phyloP scores from a whole-genome alignment of 2,329 filamentous ascomycete species.

The Sclerotinia subarctica region DNA sequence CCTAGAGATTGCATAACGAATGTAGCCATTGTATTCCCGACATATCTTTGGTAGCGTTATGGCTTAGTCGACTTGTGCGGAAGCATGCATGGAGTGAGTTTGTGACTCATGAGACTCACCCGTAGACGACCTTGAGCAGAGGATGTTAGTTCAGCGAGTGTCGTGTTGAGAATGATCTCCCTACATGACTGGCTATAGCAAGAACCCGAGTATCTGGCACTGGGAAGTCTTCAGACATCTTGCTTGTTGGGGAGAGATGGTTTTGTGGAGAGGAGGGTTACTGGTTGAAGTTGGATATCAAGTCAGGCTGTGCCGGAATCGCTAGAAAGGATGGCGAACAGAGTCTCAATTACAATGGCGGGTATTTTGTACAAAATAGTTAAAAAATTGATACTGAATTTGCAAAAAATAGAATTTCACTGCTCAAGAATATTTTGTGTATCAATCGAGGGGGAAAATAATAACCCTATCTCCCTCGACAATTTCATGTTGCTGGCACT shows the following conservation, averaged over 20 bases:
- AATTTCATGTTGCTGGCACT: background rate
- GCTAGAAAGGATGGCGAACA: background rate
- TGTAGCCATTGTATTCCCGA: conserved; percentile 95
- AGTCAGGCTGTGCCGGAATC: background rate
- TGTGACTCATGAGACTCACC: conserved; percentile 51
- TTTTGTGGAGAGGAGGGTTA: background rate
- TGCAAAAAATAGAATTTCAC: background rate
- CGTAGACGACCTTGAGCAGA: conserved; percentile 63
- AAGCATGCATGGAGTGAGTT: background rate
- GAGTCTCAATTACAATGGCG: background rate
- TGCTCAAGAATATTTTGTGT: background rate
- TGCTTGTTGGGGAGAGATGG: background rate
- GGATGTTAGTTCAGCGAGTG: conserved; percentile 30
- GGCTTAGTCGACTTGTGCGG: conserved; percentile 24
- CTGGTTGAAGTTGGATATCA: background rate
- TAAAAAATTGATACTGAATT: background rate
- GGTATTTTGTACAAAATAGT: background rate
- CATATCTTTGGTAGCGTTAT: conserved; percentile 61
- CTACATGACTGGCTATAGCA: conserved; percentile 92
- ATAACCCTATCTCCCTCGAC: conserved; percentile 6
- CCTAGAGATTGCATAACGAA: conserved; percentile 92
- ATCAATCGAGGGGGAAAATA: background rate
- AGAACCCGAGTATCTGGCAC: conserved; percentile 66
- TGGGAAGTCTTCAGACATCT: conserved; percentile 38
- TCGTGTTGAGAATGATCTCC: conserved; percentile 38